Conservation (phyloP, 345 rosid genomes). For the Moricandia moricandioides region DNA sequence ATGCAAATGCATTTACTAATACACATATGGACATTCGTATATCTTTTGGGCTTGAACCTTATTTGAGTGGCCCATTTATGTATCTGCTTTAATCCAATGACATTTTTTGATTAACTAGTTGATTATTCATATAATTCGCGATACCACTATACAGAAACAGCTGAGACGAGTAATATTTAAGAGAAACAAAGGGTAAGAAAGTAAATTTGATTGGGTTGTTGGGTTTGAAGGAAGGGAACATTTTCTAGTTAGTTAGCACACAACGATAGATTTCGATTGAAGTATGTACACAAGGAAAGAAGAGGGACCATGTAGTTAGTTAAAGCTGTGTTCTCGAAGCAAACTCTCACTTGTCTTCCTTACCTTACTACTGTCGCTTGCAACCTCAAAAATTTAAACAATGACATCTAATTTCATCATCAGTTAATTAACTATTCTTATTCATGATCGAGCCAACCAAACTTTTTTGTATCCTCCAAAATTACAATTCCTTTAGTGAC, state of each 20-base stretch:
- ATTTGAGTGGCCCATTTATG: not conserved
- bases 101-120: not conserved
- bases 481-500: conserved; percentile 40
- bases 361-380: conserved; percentile 25
- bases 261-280: conserved; percentile 39
- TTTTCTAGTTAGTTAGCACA: conserved; percentile 25
- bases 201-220: conserved; percentile 38
- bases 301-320: conserved; percentile 57
- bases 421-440: conserved; percentile 2
- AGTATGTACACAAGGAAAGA: conserved; percentile 15
- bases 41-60: conserved; percentile 8
- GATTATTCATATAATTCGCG: not conserved
- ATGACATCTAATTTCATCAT: not conserved
- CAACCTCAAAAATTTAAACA: conserved; percentile 12
- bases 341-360: conserved; percentile 17
- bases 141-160: not conserved
- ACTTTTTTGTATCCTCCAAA: conserved; percentile 19
- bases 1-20: not conserved
- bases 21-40: not conserved
- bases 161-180: not conserved
- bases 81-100: not conserved
- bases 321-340: conserved; percentile 68
- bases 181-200: not conserved
- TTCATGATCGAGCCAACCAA: conserved; percentile 32
- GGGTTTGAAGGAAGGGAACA: conserved; percentile 41